Evolutionary conservation across 306 rosid species (phyloP), one percentile per base, ranked within the genome.

Genomic region (Sicyos baderoa): DNA sequence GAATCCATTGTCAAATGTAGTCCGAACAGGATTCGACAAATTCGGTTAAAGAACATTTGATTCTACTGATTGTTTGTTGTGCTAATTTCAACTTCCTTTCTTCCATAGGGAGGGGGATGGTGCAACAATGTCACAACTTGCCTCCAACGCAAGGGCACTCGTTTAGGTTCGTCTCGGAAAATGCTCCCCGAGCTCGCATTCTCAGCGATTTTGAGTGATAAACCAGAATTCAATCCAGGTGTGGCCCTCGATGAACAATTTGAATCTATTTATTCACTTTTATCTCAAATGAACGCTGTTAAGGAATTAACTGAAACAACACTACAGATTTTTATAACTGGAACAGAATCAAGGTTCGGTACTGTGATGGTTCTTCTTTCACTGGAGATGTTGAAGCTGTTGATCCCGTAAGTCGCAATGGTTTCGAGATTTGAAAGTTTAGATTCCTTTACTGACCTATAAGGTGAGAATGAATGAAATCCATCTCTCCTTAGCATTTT

Each of bases 31-130:
- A 7, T 59, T 59, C 11, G 12, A 40, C 45, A 8, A 61, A 35
- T 61, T 61, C 8, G 45, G 48, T 61, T 61, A 16, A 13, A 13
- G 18, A 23, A 57, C 25, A 57, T 57, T 12, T 6, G 5, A 29
- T 8, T 16, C 3, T 19, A 12, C 45, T 73, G 16, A 54, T 11
- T 37, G 10, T 44, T 51, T 67, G 47, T 23, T 67, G 10, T 17
- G 42, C 35, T 77, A 58, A 64, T 42, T 50, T 40, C 10, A 40
- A 9, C 12, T 7, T 40, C 45, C 10, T 40, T 40, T 67, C 63
- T 35, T 65, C 75, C 70, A 15, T 51, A 93, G 99, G 99, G 99
- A 75, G 99, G 99, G 61, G 97, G 90, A 76, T 93, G 99, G 99
- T 93, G 99, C 82, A 85, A 90, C 83, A 88, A 93, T 81, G 86